These are phyloP conservation scores for Salix brachista DNA, from an alignment of 345 rosid genomes.

Conservation along the genomic window DNA sequence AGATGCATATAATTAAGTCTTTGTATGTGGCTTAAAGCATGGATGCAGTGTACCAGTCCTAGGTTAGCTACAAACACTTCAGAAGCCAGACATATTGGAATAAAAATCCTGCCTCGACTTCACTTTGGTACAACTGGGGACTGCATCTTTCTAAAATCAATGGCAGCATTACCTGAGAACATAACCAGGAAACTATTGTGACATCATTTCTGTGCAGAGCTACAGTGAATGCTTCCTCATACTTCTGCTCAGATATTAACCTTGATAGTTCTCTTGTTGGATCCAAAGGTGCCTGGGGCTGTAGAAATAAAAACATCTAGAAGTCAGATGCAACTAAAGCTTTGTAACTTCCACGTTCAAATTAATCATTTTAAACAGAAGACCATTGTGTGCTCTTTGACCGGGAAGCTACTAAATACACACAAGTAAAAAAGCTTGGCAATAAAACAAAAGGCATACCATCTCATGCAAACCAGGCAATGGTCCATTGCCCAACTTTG, in stretches of 20 bases:
- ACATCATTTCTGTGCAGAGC: slow-evolving; percentile 85
- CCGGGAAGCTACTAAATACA: background rate
- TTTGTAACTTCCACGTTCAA: background rate
- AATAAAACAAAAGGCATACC: slow-evolving; percentile 28
- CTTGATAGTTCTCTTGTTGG: slow-evolving; percentile 72
- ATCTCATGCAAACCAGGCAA: slow-evolving; percentile 58
- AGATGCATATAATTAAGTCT: background rate
- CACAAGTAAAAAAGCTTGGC: background rate
- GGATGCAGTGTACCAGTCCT: background rate
- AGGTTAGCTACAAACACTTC: background rate
- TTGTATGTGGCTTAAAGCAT: background rate
- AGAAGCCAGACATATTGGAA: background rate
- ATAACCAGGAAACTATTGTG: slow-evolving; percentile 81
- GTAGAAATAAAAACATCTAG: background rate
- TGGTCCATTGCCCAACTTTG: slow-evolving; percentile 56
- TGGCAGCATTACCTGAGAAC: slow-evolving; percentile 62
- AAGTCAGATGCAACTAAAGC: background rate
- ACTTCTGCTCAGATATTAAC: slow-evolving; percentile 62
- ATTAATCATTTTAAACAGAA: background rate
- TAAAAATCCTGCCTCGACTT: background rate
- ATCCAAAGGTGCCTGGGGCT: slow-evolving; percentile 65
- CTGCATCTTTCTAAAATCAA: background rate
- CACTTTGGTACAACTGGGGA: background rate
- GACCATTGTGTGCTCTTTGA: background rate
- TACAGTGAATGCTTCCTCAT: slow-evolving; percentile 73